Evolutionary conservation across 495 filamentous ascomycete species (phyloP), one percentile per base, ranked within the genome.

Genomic region (Penicillium chermesinum): DNA sequence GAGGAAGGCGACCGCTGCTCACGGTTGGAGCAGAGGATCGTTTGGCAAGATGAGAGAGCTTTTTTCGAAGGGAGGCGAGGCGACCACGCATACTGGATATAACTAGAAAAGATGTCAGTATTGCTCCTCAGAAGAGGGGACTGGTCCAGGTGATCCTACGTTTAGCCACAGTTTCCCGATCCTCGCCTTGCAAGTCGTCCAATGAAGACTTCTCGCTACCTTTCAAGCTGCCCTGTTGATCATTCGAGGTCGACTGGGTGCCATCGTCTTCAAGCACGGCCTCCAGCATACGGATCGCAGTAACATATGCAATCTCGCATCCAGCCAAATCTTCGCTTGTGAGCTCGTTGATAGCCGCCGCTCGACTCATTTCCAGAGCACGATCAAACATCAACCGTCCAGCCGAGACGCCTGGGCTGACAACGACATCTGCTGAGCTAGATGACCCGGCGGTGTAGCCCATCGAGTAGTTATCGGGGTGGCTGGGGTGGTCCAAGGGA

Each of bases 341-440:
- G 43, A 97, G 84, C 68, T 98, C 93, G 55, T 91, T 95, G 60
- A 97, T 91, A 2, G 93, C 93, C 5, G 93, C 90, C 2, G 87
- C 79, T 32, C 89, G 83, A 55, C 89, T 95, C 93, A 98, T 96
- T 64, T 98, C 93, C 17, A 96, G 67, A 2, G 93, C 93, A 12
- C 93, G 88, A 53, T 98, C 94, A 55, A 95, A 98, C 94, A 98
- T 98, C 39, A 98, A 68, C 66, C 88, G 95, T 69, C 96, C 93
- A 0, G 93, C 93, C 16, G 90, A 95, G 34, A 96, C 81, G 5
- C 91, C 91, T 0, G 76, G 67, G 37, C 77, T 83, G 12, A 83
- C 77, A n/a, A 80, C 70, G 15, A 88, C 84, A 43, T 86, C 87
- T 2, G 81, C 75, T 27, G 79, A 82, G 10, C 74, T 68, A 8